These are phyloP conservation scores for Paraconiothyrium brasiliense DNA, from an alignment of 2,329 filamentous ascomycete genomes.

Conservation along the genomic window DNA sequence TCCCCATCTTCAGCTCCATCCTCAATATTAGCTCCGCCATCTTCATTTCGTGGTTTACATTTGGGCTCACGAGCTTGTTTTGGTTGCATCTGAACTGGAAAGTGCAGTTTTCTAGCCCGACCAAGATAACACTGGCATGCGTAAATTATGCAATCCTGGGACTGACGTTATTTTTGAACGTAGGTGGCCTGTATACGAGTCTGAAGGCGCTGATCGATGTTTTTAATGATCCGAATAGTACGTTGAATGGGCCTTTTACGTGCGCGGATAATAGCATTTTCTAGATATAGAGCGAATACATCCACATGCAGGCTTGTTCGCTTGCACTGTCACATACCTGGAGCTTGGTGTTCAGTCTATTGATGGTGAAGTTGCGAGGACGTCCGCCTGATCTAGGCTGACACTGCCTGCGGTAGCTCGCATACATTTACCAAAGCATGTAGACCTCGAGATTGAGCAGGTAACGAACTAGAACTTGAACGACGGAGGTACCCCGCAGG, in stretches of 20 bases:
- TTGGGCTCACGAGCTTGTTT: slow-evolving; percentile 40
- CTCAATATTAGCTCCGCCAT: slow-evolving; percentile 38
- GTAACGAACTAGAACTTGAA: too few species aligned
- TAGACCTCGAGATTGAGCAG: too few species aligned
- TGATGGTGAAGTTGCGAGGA: not conserved
- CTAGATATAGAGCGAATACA: not conserved
- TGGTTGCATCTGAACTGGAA: slow-evolving; percentile 42
- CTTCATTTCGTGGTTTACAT: slow-evolving; percentile 39
- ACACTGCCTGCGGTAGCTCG: too few species aligned
- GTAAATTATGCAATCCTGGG: slow-evolving; percentile 35
- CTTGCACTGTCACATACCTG: not conserved
- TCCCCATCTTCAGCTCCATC: slow-evolving; percentile 38
- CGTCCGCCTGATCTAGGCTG: too few species aligned
- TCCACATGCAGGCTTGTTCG: not conserved
- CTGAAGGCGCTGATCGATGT: slow-evolving; percentile 32
- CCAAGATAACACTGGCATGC: slow-evolving; percentile 31
- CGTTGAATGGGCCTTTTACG: slow-evolving; percentile 39
- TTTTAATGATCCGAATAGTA: slow-evolving; percentile 34
- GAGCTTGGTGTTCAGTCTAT: not conserved
- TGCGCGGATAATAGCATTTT: slow-evolving; percentile 35
- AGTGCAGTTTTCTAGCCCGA: slow-evolving; percentile 31
- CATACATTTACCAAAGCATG: too few species aligned
- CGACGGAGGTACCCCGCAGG: too few species aligned
- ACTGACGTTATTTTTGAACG: slow-evolving; percentile 35
- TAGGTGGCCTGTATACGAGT: slow-evolving; percentile 39